These are phyloP conservation scores for Echeveria elegans DNA, from an alignment of 164 flowering plant species.

Conservation along the genomic window DNA sequence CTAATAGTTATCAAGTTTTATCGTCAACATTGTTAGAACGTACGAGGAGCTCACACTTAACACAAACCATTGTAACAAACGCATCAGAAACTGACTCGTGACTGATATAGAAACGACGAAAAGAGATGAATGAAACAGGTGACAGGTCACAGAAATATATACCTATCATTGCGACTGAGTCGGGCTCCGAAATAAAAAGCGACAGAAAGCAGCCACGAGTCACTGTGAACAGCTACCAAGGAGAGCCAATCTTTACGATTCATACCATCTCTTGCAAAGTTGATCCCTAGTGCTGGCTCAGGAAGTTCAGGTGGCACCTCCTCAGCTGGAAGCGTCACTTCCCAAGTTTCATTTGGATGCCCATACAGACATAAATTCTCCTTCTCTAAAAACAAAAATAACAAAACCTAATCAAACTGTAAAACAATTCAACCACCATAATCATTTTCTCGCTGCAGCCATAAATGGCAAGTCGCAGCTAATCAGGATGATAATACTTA, in stretches of 20 bases:
- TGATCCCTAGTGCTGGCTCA: constrained; percentile 91
- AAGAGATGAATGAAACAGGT: neutral
- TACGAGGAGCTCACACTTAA: too few species aligned
- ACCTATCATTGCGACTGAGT: constrained; percentile 85
- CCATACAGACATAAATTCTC: constrained; percentile 88
- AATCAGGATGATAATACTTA: too few species aligned
- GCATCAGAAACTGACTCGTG: neutral
- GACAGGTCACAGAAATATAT: too few species aligned
- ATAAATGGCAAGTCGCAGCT: too few species aligned
- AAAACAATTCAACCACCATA: neutral
- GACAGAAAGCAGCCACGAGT: constrained; percentile 89
- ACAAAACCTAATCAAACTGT: neutral
- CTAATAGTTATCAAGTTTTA: too few species aligned
- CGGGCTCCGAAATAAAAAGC: constrained; percentile 89
- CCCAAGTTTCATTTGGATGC: constrained; percentile 78
- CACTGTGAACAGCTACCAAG: constrained; percentile 83
- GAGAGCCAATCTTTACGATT: constrained; percentile 85
- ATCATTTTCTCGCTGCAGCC: neutral
- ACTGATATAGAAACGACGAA: neutral
- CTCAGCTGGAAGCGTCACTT: constrained; percentile 84
- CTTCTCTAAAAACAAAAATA: constrained; percentile 40
- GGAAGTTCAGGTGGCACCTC: constrained; percentile 97
- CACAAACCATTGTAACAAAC: neutral
- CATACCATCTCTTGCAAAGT: constrained; percentile 95
- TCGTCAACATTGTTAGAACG: too few species aligned